phyloP scores from a whole-genome alignment of 2,329 filamentous ascomycete genomes.

The Lecanicillium sp. region DNA sequence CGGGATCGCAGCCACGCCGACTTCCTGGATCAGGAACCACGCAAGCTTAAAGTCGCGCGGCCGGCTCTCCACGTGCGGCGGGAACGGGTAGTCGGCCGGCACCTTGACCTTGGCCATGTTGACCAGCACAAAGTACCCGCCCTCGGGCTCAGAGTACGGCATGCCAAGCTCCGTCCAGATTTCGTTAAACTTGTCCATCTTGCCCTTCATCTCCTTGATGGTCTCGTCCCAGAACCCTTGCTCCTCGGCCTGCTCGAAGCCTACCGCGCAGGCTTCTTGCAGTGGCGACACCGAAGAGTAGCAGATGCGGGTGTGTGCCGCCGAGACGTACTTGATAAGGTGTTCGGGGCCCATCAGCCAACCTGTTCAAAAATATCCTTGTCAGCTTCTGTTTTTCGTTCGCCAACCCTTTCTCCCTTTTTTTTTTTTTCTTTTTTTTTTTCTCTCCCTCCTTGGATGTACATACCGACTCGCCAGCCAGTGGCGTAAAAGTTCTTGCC shows the following conservation, averaged over 20 bases:
- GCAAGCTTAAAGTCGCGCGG: slow-evolving; percentile 89
- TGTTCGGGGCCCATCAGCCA: slow-evolving; percentile 88
- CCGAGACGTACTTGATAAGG: slow-evolving; percentile 82
- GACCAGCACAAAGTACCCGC: slow-evolving; percentile 93
- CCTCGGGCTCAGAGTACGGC: slow-evolving; percentile 86
- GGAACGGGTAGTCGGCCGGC: slow-evolving; percentile 79
- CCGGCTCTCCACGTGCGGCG: slow-evolving; percentile 74
- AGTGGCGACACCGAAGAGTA: slow-evolving; percentile 89
- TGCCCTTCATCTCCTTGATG: slow-evolving; percentile 79
- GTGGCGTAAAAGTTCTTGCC: slow-evolving; percentile 99
- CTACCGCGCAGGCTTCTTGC: slow-evolving; percentile 89
- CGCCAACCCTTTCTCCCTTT: too few species aligned
- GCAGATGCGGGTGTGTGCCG: slow-evolving; percentile 92
- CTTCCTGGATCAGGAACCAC: slow-evolving; percentile 95
- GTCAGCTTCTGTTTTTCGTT: too few species aligned
- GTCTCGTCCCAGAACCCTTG: slow-evolving; percentile 82
- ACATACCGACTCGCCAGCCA: slow-evolving; percentile 75
- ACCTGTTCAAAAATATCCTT: slow-evolving; percentile 34
- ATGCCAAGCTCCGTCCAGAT: slow-evolving; percentile 68
- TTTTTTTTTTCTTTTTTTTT: slow-evolving; percentile 4
- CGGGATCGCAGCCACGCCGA: slow-evolving; percentile 91
- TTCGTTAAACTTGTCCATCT: slow-evolving; percentile 80
- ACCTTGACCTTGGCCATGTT: slow-evolving; percentile 86
- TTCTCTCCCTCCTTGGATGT: background rate
- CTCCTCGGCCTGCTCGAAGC: slow-evolving; percentile 82